Conservation (phyloP, 2,329 filamentous ascomycete species). For the Cordyceps cicadae region DNA sequence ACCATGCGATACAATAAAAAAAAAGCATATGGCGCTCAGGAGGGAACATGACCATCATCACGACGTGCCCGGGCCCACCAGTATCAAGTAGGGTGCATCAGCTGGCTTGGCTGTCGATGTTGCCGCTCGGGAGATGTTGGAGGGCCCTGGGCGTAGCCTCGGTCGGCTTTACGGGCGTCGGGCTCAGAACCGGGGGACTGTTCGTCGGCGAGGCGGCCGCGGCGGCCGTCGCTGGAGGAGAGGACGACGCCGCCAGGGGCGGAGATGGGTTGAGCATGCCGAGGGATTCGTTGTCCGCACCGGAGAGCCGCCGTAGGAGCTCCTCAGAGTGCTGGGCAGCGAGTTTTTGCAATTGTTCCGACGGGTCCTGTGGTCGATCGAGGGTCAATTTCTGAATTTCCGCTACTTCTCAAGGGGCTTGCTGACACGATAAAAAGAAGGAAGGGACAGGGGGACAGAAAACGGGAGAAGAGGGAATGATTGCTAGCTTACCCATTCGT, state of each 20-base stretch:
- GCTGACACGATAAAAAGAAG: no score
- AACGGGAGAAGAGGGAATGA: no score
- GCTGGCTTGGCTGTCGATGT: neutral
- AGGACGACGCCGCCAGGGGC: neutral
- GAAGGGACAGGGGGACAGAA: no score
- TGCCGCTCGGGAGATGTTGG: conserved; percentile 19
- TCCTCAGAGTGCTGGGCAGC: conserved; percentile 57
- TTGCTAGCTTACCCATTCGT: conserved; percentile 73
- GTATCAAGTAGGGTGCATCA: neutral
- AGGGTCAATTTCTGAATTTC: no score
- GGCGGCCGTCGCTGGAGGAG: neutral
- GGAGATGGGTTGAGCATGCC: conserved; percentile 11
- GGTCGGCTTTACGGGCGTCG: conserved; percentile 34
- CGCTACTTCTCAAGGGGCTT: no score
- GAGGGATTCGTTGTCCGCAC: conserved; percentile 19
- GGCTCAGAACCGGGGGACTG: conserved; percentile 27
- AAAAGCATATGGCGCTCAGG: neutral
- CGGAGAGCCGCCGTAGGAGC: conserved; percentile 45
- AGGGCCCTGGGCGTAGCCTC: conserved; percentile 23
- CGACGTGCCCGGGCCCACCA: neutral
- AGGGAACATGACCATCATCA: neutral
- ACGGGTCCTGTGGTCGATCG: conserved; percentile 50
- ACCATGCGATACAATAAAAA: neutral
- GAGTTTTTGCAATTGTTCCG: conserved; percentile 60
- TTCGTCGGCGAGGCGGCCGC: conserved; percentile 13